Conservation (phyloP, 2,329 filamentous ascomycete species). For the Davidsoniella australis region DNA sequence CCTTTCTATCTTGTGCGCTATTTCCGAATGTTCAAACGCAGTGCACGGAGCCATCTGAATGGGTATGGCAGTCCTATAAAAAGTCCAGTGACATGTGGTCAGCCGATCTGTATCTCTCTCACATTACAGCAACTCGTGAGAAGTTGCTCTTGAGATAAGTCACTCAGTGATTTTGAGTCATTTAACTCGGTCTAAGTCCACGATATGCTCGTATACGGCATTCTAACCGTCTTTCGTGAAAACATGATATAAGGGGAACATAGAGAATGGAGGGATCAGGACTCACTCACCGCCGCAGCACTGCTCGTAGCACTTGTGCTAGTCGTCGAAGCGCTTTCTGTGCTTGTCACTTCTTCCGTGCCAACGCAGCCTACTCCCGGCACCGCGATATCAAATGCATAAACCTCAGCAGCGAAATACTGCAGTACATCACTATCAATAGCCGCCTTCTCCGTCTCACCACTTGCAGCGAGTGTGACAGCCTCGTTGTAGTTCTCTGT, state of each 20-base stretch:
- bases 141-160: too few species aligned
- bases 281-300: constrained; percentile 26
- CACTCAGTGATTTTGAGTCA: not conserved
- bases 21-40: constrained; percentile 13
- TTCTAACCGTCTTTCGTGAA: too few species aligned
- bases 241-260: not conserved
- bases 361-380: constrained; percentile 47
- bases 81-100: constrained; percentile 36
- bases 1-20: not conserved
- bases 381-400: constrained; percentile 45
- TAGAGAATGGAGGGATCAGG: not conserved
- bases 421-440: constrained; percentile 46
- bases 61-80: constrained; percentile 35
- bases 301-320: constrained; percentile 18
- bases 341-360: constrained; percentile 14
- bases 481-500: constrained; percentile 39
- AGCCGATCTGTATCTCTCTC: constrained; percentile 15
- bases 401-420: constrained; percentile 52
- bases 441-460: constrained; percentile 28
- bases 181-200: too few species aligned
- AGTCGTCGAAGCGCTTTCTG: constrained; percentile 13
- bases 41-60: constrained; percentile 25
- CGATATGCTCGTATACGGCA: too few species aligned
- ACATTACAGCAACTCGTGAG: not conserved
- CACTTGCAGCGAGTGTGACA: constrained; percentile 30